Base-by-base conservation (phyloP, 2,329 filamentous ascomycete species). In the Colletotrichum cordylinicola region DNA sequence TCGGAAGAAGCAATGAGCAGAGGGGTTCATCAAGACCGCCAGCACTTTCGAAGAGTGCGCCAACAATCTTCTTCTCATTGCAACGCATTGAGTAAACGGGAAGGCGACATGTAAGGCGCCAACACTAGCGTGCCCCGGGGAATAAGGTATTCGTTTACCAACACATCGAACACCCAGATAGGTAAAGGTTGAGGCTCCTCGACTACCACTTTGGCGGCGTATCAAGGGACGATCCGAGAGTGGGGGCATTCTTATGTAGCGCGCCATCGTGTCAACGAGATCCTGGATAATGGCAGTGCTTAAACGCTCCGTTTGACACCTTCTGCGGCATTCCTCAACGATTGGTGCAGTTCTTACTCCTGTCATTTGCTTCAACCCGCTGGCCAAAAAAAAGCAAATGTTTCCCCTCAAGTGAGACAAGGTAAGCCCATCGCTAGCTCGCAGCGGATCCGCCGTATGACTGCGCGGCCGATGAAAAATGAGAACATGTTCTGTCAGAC, bases 41-140 rank as follows among this genome's bases (percentile, higher is more conserved):
- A 43, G 3, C 2, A 43, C 2, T 0, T 43, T 43, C 16, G n/a
- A 10, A 43, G 0, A 43, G 4, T n/a, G 8, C 8, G 18, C 18
- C 39, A 1, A 43, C 4, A 43, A 43, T n/a, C 4, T 43, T 43
- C 16, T n/a, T 4, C 8, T n/a, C 9, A 43, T n/a, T 43, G 39
- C 39, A 43, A 43, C 4, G 39, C 16, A 2, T 10, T 43, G 8
- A 10, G 9, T 3, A 31, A 33, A 33, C 31, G 10, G 31, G 31
- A 12, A 3, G 16, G 39, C 39, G 39, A 18, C 39, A n/a, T n/a
- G 39, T 43, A 10, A 16, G 39, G 1, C 39, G 39, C 39, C 18
- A 16, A 43, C 4, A 10, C 39, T 43, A 43, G 16, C 39, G 8
- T 18, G 39, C 18, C n/a, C 4, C 8, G 8, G 18, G 8, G 39